Base-by-base conservation (phyloP, 2,329 filamentous ascomycete species). In the Phaeosphaeriaceae sp. region DNA sequence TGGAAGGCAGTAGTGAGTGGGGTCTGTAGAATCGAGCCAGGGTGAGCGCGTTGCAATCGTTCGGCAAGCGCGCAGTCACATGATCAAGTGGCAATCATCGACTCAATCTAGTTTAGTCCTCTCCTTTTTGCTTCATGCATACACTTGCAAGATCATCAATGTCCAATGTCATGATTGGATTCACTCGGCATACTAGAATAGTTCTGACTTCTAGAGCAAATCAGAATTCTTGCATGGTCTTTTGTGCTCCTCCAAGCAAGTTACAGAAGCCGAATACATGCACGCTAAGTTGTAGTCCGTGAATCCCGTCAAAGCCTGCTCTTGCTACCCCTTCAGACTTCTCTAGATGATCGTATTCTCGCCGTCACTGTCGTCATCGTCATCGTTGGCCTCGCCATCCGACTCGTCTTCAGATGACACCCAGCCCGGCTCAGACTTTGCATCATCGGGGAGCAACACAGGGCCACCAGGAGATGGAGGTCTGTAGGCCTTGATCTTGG, bases 311-410 rank as follows among this genome's bases (percentile, higher is more conserved):
- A 35, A 19, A 43, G 30, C 40, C 32, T 26, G 11, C 49, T 50
- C 17, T 22, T 5, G 11, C 13, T 28, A 21, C 17, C 13, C 26
- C 23, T 17, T 49, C 15, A 49, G 26, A 28, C 26, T 28, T 28
- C 26, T 6, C 30, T 55, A 70, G 49, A 72, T 73, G 21, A 77
- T 75, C 9, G 69, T 72, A 24, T 75, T 69, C 35, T 77, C 74
- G 22, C 76, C 77, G 51, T 74, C 73, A n/a, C 74, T 70, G 49
- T 82, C 75, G 26, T 69, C 61, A 40, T 66, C 63, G 22, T 77
- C 79, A 9, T 68, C 62, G 30, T 68, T 64, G 11, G 64, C 65
- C 22, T 52, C 49, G 9, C n/a, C 35, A 13, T 52, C 49, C 13
- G 24, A 32, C 28, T 22, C 48, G 11, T 19, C 48, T 13, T 42